phyloP scores from a whole-genome alignment of 371 early-diverging fungal genomes.

The Mucor circinelloides region DNA sequence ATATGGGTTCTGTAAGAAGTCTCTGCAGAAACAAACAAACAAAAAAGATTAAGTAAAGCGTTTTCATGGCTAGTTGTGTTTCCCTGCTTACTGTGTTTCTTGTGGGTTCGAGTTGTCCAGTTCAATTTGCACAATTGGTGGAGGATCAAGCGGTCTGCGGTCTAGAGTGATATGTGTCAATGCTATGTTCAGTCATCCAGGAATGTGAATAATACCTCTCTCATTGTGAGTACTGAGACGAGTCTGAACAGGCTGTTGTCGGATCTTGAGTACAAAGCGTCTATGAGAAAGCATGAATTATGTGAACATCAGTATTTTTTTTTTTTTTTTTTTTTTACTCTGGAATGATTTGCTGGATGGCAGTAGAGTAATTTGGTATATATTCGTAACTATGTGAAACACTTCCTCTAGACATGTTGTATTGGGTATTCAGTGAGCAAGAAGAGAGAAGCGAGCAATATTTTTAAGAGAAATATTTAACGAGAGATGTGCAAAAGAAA shows the following conservation, averaged over 20 bases:
- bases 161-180: conserved; percentile 42
- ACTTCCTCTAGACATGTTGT: conserved; percentile 26
- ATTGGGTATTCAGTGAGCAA: neutral
- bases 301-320: neutral
- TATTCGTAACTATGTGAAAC: conserved; percentile 21
- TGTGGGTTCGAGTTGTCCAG: conserved; percentile 50
- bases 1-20: conserved; percentile 74
- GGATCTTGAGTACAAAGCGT: conserved; percentile 27
- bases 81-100: conserved; percentile 32
- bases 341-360: conserved; percentile 18
- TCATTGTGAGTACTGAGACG: conserved; percentile 40
- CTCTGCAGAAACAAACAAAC: no score
- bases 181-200: no score
- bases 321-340: conserved; percentile 8
- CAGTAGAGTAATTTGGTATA: conserved; percentile 15
- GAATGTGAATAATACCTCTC: conserved; percentile 24
- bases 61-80: no score
- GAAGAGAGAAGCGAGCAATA: conserved; percentile 3
- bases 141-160: conserved; percentile 89
- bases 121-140: conserved; percentile 80
- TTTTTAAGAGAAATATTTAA: conserved; percentile 7
- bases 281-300: neutral
- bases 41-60: no score
- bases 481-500: neutral
- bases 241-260: conserved; percentile 45